Evolutionary conservation across 805 yeast genomes (phyloP), one percentile per base, ranked within the genome.

Genomic region (Jamesozyma piceae): DNA sequence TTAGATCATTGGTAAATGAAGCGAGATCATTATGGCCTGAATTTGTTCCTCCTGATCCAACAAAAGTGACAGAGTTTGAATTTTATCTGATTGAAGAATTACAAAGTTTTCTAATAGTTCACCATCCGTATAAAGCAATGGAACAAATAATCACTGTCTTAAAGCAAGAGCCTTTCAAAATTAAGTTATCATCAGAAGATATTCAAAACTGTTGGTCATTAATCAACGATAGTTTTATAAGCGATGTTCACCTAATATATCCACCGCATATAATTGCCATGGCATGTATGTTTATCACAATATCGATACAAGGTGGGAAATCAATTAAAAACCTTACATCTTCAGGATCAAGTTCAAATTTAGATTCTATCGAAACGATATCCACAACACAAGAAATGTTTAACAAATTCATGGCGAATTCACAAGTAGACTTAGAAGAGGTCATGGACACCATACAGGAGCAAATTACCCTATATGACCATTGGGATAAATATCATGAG

Each of bases 21-120:
- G 92, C 97, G 2, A 66, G 95, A 41, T 81, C 81, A 31, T 65
- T 87, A 32, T 90, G 97, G 97, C 97, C 97, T 0, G 96, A 89
- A 55, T 86, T 80, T 54, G 81, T 90, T 30, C 95, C 97, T 0
- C 87, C 83, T 45, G 97, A 90, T 59, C 77, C 88, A 15, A 82
- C 95, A 24, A 86, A 85, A 55, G 69, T 92, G 14, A 97, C 97
- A 0, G 97, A 92, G 58, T 85, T 94, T 64, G 98, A 92, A 63
- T 92, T 92, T 59, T 92, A 90, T 57, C 62, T 92, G 35, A 80
- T 92, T 17, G 97, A 88, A 54, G 97, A 89, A 60, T 69, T 92
- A 64, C 77, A 82, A 55, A 71, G 82, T 63, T 81, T 71, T 54
- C 54, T 84, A 47, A 68, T 82, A n/a, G 70, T 82, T 2, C 85